Base-by-base conservation (phyloP, 2,329 filamentous ascomycete genomes). In the Periconia sp. region DNA sequence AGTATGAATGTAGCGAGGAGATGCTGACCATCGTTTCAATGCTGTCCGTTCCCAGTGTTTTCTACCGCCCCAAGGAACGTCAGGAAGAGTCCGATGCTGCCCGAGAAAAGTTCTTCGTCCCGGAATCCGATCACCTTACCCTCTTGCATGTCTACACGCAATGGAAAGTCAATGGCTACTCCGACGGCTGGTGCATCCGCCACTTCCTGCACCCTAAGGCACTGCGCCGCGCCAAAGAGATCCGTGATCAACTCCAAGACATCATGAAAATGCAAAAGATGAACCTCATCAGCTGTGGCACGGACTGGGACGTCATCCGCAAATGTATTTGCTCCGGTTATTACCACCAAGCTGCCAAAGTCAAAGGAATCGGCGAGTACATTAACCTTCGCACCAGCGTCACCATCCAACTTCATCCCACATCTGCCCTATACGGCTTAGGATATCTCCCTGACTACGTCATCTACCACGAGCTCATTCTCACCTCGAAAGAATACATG, bases 1-100 rank as follows among this genome's bases (percentile, higher is more conserved):
- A 92, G 51, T 96, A 96, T 67, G 87, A 84, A 32, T 99, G 94
- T 72, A 94, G 87, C 69, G 92, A 97, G 72, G 94, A 99, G 71
- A 96, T 99, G 88, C 82, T 96, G 16, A 97, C 92, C 0, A 97
- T 99, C 35, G 94, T 99, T 16, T 92, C 91, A 17, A 97, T 99
- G 94, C 81, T 99, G 7, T 95, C 90, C 1, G 94, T 99, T 0
- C 94, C 94, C 8, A 95, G 87, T 51, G 94, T 97, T 19, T 99
- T 97, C 73, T 97, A 96, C 74, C 84, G 95, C 5, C 94, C 94
- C 3, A 96, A 95, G 67, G 95, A 99, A 70, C 87, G 94, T 1
- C 88, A 96, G 61, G 94, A 99, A 65, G 94, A 99, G 74, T 94
- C 92, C 5, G 94, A 99, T 62, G 86, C 92, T 1, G 92, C 94